Percentiles rank a stretch among this genome's conserved stretches.
phyloP scores from a whole-genome alignment of 345 rosid genomes.

The Mallotus nudiflorus region DNA sequence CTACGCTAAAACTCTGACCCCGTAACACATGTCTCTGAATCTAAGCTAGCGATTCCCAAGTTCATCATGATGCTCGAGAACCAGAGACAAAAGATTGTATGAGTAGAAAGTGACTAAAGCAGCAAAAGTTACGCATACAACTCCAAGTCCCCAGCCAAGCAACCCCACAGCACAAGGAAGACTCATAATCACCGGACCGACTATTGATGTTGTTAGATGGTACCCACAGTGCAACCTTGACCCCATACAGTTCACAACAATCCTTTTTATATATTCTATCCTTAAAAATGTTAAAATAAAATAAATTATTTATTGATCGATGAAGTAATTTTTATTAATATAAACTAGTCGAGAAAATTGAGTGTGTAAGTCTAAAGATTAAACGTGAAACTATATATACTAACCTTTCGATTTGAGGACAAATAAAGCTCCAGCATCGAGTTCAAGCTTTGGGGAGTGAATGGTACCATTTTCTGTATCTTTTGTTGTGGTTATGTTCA shows the following conservation, averaged over 20 bases:
- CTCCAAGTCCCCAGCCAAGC: constrained; percentile 38
- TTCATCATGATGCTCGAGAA: constrained; percentile 40
- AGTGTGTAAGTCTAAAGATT: no score
- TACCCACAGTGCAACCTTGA: constrained; percentile 45
- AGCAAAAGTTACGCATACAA: constrained; percentile 19
- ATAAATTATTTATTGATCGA: no score
- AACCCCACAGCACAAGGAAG: constrained; percentile 37
- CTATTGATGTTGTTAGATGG: constrained; percentile 46
- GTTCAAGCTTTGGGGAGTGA: not conserved
- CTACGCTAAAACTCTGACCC: no score
- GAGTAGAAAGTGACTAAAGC: constrained; percentile 45
- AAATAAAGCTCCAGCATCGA: constrained; percentile 21
- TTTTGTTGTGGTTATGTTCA: no score
- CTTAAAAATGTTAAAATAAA: no score
- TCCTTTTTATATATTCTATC: no score
- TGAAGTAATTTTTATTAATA: no score
- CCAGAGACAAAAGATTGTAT: constrained; percentile 34
- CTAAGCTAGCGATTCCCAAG: constrained; percentile 39
- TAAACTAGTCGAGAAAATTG: no score
- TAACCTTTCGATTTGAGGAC: constrained; percentile 19
- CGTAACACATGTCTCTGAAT: constrained; percentile 45
- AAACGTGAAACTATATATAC: not conserved
- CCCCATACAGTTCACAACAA: constrained; percentile 10
- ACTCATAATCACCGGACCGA: constrained; percentile 37
- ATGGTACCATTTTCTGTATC: no score